Evolutionary conservation across 139 green algal genomes (phyloP).

Genomic region (Auxenochlorella protothecoides): DNA sequence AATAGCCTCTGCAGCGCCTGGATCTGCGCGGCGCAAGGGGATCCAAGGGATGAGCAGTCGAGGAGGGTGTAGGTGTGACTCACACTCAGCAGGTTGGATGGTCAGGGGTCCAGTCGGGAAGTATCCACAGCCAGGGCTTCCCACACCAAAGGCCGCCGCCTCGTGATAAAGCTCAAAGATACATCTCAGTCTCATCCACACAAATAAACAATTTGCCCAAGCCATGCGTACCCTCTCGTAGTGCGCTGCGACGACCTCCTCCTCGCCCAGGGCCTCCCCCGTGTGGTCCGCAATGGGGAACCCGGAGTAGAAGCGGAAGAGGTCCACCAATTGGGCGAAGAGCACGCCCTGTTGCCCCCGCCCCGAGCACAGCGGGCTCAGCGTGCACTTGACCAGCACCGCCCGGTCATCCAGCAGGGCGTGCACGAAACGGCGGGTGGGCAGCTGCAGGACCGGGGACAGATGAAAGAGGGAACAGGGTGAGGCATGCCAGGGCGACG

Average conservation of each 20-base stretch:
- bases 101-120: too few species aligned
- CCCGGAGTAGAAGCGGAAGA: constrained; percentile 72
- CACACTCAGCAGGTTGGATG: too few species aligned
- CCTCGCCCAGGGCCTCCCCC: constrained; percentile 71
- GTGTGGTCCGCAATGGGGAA: constrained; percentile 95
- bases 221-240: constrained; percentile 53
- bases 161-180: too few species aligned
- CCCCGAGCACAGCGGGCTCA: constrained; percentile 25
- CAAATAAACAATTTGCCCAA: too few species aligned
- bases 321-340: constrained; percentile 80
- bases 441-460: constrained; percentile 38
- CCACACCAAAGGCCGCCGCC: too few species aligned
- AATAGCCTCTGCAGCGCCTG: constrained; percentile 79
- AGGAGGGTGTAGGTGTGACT: too few species aligned
- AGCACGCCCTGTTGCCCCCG: constrained; percentile 15
- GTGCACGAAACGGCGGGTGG: constrained; percentile 73
- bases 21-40: constrained; percentile 24
- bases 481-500: too few species aligned
- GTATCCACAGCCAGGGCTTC: too few species aligned
- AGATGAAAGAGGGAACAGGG: neutral
- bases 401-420: constrained; percentile 70
- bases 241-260: constrained; percentile 57
- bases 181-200: too few species aligned
- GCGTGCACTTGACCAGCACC: constrained; percentile 66
- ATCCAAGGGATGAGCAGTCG: too few species aligned